Evolutionary conservation across 441 rosid genomes (phyloP).

Genomic region (Croton laevigatus): DNA sequence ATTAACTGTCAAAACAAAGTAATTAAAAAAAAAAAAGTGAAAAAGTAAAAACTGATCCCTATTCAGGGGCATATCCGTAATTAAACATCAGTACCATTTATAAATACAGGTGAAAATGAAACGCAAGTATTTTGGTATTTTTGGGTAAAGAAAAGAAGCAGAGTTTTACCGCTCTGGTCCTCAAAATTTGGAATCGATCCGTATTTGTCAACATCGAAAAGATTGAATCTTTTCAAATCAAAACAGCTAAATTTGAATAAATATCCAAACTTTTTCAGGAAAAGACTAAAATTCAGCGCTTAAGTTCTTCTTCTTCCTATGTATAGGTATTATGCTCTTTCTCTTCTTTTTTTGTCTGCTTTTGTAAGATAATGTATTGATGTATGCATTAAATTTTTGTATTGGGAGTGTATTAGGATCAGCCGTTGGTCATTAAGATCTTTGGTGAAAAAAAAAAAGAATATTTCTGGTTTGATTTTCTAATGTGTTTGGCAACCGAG

Average conservation of each 20-base stretch:
- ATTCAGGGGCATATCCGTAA: neutral
- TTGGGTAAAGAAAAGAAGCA: neutral
- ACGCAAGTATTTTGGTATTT: neutral
- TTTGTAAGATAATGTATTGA: neutral
- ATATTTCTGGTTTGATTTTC: neutral
- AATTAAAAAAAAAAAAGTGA: neutral
- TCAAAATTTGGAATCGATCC: conserved; percentile 32
- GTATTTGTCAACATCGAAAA: conserved; percentile 28
- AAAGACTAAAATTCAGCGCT: conserved; percentile 5
- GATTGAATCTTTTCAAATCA: conserved; percentile 20
- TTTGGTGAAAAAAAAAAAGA: neutral
- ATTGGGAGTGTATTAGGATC: neutral
- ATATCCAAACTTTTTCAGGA: neutral
- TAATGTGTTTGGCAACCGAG: conserved; percentile 5
- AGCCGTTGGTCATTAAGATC: neutral
- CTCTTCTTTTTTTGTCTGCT: neutral
- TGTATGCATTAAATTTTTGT: neutral
- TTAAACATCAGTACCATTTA: neutral
- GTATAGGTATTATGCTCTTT: conserved; percentile 16
- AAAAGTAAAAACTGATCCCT: neutral
- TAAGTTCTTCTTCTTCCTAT: conserved; percentile 14
- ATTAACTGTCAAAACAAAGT: neutral
- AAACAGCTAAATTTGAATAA: neutral
- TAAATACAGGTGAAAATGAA: neutral
- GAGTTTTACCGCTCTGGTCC: neutral